Evolutionary conservation across 208 protist species (phyloP), one percentile per base, ranked within the genome.

Genomic region (Angomonas deanei): DNA sequence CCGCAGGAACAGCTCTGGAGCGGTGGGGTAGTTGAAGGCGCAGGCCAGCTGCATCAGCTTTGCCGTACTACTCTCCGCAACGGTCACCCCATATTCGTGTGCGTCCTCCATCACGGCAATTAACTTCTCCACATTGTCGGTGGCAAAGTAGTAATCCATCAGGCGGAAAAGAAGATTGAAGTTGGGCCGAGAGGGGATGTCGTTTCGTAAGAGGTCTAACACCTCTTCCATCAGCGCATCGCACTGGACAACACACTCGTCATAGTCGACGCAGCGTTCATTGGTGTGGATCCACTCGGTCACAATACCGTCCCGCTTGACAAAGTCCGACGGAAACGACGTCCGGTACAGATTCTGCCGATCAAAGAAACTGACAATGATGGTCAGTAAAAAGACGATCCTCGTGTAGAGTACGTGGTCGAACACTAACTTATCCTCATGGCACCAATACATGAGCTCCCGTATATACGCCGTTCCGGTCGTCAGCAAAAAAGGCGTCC

Each of bases 11-110:
- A 96, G 68, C 75, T 90, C 77, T 3, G 84, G 86, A 26, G 86
- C 80, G 58, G 75, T 80, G 21, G 84, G 84, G 61, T 84, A 86
- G 77, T 93, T 93, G 24, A 91, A 73, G 36, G 87, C 84, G 55
- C 86, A 93, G 34, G 89, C 89, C 24, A 96, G 74, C 71, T 96
- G 89, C 86, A 96, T 93, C 21, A 96, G 70, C 70, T 96, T 96
- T 19, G 89, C 89, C 4, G 84, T 92, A 49, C 78, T 93, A 68
- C 89, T 96, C 67, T 96, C 86, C 15, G 89, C 89, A 33, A 93
- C 74, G 38, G 64, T 68, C 26, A 90, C 66, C 36, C 86, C 89
- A 61, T 83, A 91, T 59, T 66, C 74, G 17, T 82, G 67, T 0
- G 84, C 68, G 59, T 96, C 89, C 74, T 96, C 89, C 86, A 93